phyloP scores from a whole-genome alignment of 768 basidiomycete species.

The Galerina marginata region DNA sequence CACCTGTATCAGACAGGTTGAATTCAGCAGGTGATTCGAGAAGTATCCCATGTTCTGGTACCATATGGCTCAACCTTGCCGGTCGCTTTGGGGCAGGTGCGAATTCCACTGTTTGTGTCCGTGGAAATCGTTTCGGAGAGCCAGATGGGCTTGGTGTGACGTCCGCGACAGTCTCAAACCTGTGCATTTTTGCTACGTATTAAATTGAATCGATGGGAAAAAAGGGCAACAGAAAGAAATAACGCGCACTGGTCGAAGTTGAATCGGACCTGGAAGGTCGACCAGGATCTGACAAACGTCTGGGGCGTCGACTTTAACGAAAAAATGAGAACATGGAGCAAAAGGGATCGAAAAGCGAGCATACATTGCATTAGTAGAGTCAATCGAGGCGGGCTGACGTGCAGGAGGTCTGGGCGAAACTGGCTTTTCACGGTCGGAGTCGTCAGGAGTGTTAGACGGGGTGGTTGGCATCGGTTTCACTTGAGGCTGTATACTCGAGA shows the following conservation, averaged over 20 bases:
- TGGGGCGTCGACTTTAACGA: slow-evolving; percentile 15
- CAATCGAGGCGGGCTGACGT: slow-evolving; percentile 1
- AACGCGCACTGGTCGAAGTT: slow-evolving; percentile 36
- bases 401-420: background rate
- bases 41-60: slow-evolving; percentile 14
- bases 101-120: slow-evolving; percentile 48
- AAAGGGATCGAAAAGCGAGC: background rate
- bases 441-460: background rate
- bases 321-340: background rate
- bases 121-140: slow-evolving; percentile 33
- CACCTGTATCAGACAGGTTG: slow-evolving; percentile 5
- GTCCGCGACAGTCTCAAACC: slow-evolving; percentile 42
- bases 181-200: slow-evolving; percentile 36
- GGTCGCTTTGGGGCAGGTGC: slow-evolving; percentile 38
- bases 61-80: slow-evolving; percentile 19
- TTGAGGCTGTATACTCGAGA: slow-evolving; percentile 1
- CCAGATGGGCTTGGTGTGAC: slow-evolving; percentile 14
- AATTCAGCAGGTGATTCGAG: slow-evolving; percentile 3
- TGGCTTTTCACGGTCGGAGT: background rate
- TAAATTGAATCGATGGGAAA: background rate
- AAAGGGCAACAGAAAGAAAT: background rate
- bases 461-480: background rate
- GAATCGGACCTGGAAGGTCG: slow-evolving; percentile 38
- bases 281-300: slow-evolving; percentile 46
- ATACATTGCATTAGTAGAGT: slow-evolving; percentile 28